Base-by-base conservation (phyloP, 352 stramenopile genomes). In the Globisporangium irregulare region DNA sequence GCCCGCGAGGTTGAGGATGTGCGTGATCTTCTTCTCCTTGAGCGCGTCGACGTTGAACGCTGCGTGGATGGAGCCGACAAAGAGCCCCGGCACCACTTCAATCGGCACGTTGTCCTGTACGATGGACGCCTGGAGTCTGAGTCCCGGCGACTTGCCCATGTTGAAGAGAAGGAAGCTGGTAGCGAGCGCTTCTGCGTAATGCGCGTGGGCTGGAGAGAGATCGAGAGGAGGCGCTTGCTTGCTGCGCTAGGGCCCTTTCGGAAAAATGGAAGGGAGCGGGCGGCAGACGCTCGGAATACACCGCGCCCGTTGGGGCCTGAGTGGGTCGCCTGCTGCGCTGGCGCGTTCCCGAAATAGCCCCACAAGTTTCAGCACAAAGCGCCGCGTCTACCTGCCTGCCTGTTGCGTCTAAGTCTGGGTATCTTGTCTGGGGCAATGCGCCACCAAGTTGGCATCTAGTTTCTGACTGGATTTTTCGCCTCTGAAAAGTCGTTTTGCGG, bases 61-160 rank as follows among this genome's bases (percentile, higher is more conserved):
- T 0, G 87, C 84, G 69, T 97, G 90, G 50, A 95, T 89, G 8
- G 87, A 96, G 32, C 90, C 90, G 8, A 97, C 76, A 54, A 90
- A 97, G n/a, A 97, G 64, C 0, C 86, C 74, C 6, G 76, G 70
- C 4, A 78, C 72, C 14, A 97, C 66, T 43, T 95, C 77, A 7
- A 89, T 74, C 0, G 90, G 90, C 20, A 96, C 59, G 69, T 96
- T 97, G 71, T 97, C 90, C 73, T 97, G 89, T 10, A 92, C 81
- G 36, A 93, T 73, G 14, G 84, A 80, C 2, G 82, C 80, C 67
- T 92, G 79, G 20, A 92, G 69, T 62, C 72, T 77, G 59, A 92
- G 75, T 0, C 80, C 81, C 5, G 76, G 84, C 24, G 76, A 71
- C 36, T 89, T 90, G 27, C 79, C 73, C 79, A 91, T 91, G 18